Evolutionary conservation across 176 grass and related monocot species (phyloP), one percentile per base, ranked within the genome.

Genomic region (Oryza officinalis): DNA sequence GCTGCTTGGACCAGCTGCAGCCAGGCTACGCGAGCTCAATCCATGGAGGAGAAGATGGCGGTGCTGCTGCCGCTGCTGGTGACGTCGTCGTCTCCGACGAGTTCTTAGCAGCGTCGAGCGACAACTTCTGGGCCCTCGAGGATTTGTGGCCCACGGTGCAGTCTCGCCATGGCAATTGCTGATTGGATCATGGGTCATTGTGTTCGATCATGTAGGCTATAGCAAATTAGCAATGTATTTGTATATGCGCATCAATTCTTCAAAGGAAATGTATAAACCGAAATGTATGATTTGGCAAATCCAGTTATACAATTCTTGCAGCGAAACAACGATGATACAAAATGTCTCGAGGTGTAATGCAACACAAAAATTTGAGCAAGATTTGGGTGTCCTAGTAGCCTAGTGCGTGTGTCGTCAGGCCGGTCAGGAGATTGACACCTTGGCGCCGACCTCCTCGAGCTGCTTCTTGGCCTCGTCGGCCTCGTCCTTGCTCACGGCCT

Each of bases 381-480:
- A 61, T 22, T 22, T 61, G 57, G 0, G 22, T 23, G 18, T 61
- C 57, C 57, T 61, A 25, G 57, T 25, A 25, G 54, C 18, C 57
- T 25, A 61, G 8, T 25, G 4, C 57, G 50, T n/a, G 11, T 15
- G 64, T 0, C 31, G 64, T 0, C 31, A 57, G 35, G 1, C 10
- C 1, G 41, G 23, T 74, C 57, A 90, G 52, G 57, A 77, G 57
- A 93, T 44, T 46, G 85, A 65, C 49, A 93, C 84, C 83, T 90
- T 93, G 31, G 91, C 91, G 69, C 91, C 87, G 50, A 72, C 91
- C 69, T 81, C 87, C 84, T 90, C 91, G 22, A 93, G 87, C 57
- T 89, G 81, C 76, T 93, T 93, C 84, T 89, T 89, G 64, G 71
- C 76, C 0, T 82, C 49, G 75, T 92, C 91, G 18, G 91, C 87